Base-by-base conservation (phyloP, 306 rosid species). In the Cucumis hystrix region DNA sequence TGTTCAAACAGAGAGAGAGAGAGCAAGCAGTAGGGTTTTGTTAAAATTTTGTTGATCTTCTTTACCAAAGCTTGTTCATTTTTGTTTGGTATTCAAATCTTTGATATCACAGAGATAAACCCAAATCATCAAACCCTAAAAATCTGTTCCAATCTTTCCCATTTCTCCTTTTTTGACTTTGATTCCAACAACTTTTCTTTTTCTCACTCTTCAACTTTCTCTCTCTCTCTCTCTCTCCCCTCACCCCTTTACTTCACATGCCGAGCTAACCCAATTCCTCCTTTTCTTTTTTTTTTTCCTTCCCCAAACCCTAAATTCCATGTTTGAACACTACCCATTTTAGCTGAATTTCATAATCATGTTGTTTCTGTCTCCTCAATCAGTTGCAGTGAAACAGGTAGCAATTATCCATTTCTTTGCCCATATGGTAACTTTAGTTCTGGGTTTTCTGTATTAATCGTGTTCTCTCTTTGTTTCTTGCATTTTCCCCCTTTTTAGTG, bases 291-390 rank as follows among this genome's bases (percentile, higher is more conserved):
- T 52, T 82, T 52, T 82, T 86, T 14, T 16, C 39, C 83, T 66
- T 88, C 86, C 76, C 59, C 84, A 80, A 81, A 80, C 85, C 88
- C 89, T 88, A 84, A 83, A 77, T 68, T 67, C 70, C 57, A 77
- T 73, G 74, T 33, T 28, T 81, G 37, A 47, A 74, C 60, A 49
- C 76, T 78, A 67, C 86, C 80, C 79, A 74, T 82, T 88, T 79
- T 37, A n/a, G 40, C 85, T 88, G 82, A 87, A 79, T 88, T 41
- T 87, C 83, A 14, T 67, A 78, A 69, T 59, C 83, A 90, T 90
- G 90, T 23, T 81, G 79, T 81, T 74, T 59, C 88, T 82, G 81
- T 88, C 87, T 82, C 85, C 55, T 82, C 85, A 55, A 79, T 72
- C 77, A 49, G 11, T 67, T 82, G 54, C 88, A 25, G 60, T 76